Conservation (phyloP, 768 basidiomycete genomes). For the Tylopilus felleus region DNA sequence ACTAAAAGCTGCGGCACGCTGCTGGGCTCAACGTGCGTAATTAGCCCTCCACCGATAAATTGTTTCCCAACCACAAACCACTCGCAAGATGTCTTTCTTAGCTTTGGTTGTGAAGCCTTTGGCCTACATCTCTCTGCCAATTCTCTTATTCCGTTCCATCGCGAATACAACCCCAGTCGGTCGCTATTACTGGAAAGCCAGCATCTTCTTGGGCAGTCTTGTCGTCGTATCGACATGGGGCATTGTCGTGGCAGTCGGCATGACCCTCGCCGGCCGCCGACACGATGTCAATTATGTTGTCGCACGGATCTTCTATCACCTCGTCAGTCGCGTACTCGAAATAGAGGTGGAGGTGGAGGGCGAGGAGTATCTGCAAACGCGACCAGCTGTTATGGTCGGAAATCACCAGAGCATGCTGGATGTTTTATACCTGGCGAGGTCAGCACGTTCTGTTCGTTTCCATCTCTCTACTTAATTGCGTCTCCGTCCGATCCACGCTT, state of each 20-base stretch:
- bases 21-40: slow-evolving; percentile 27
- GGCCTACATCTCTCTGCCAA: slow-evolving; percentile 73
- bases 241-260: slow-evolving; percentile 59
- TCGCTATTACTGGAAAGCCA: slow-evolving; percentile 70
- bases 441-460: slow-evolving; percentile 29
- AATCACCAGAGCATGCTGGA: slow-evolving; percentile 97
- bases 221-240: slow-evolving; percentile 71
- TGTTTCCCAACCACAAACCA: slow-evolving; percentile 10
- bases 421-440: slow-evolving; percentile 79
- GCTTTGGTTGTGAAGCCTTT: slow-evolving; percentile 61
- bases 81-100: slow-evolving; percentile 58
- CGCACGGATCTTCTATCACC: slow-evolving; percentile 75
- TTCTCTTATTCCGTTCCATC: slow-evolving; percentile 60
- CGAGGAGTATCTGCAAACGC: slow-evolving; percentile 69
- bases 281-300: slow-evolving; percentile 82
- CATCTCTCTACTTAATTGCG: slow-evolving; percentile 9
- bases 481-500: slow-evolving; percentile 4
- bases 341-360: slow-evolving; percentile 80
- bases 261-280: slow-evolving; percentile 64
- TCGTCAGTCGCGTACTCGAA: slow-evolving; percentile 62
- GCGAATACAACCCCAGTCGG: slow-evolving; percentile 52
- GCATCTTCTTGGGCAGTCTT: slow-evolving; percentile 70
- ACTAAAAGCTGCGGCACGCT: slow-evolving; percentile 15
- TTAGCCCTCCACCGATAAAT: slow-evolving; percentile 10
- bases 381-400: slow-evolving; percentile 72